phyloP scores from a whole-genome alignment of 2,329 filamentous ascomycete species.

The Venturia aucupariae region DNA sequence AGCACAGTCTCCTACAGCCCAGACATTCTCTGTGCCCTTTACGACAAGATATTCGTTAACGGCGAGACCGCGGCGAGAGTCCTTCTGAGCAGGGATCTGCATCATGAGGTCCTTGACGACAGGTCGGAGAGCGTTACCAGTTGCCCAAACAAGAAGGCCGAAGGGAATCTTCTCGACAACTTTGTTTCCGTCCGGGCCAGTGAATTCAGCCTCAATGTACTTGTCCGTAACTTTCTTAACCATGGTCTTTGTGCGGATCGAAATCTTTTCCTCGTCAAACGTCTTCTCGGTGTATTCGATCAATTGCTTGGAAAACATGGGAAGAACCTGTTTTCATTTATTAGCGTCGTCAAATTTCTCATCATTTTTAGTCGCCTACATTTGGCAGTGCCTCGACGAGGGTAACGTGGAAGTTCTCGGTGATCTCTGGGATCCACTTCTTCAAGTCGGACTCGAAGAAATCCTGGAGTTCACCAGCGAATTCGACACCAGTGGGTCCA shows the following conservation, averaged over 20 bases:
- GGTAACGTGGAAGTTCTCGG: conserved; percentile 91
- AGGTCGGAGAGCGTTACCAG: conserved; percentile 85
- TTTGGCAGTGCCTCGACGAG: conserved; percentile 95
- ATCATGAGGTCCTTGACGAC: conserved; percentile 85
- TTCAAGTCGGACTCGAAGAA: conserved; percentile 98
- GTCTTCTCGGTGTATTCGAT: conserved; percentile 99
- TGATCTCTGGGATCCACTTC: conserved; percentile 95
- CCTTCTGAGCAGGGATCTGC: conserved; percentile 88
- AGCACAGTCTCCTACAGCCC: conserved; percentile 95
- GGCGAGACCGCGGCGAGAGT: conserved; percentile 85
- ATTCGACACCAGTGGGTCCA: conserved; percentile 94
- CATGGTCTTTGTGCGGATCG: conserved; percentile 97
- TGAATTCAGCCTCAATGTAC: conserved; percentile 81
- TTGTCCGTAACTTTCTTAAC: conserved; percentile 95
- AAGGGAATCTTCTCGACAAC: conserved; percentile 75
- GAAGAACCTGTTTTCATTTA: conserved; percentile 47
- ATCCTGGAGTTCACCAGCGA: conserved; percentile 94
- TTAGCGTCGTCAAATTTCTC: neutral
- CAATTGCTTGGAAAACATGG: conserved; percentile 97
- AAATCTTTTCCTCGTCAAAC: conserved; percentile 97
- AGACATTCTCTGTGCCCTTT: conserved; percentile 92
- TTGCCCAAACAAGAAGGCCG: conserved; percentile 95
- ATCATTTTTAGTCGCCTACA: conserved; percentile 14
- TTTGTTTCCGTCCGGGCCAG: conserved; percentile 76
- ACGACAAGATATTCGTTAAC: conserved; percentile 99